Evolutionary conservation across 495 filamentous ascomycete species (phyloP).

Genomic region (Penicillium lividum): DNA sequence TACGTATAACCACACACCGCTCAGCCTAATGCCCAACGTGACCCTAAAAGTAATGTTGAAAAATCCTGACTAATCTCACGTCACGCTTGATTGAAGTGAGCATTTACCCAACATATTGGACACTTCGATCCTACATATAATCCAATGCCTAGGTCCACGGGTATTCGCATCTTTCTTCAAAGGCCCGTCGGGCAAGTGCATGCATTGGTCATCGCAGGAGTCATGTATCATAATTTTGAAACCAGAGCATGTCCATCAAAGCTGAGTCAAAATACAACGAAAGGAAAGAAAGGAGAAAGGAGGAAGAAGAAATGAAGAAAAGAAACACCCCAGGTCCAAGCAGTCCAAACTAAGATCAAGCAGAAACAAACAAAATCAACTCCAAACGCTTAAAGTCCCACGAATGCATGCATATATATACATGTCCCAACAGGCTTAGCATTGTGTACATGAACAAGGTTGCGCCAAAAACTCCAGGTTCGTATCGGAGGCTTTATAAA

Average conservation of each 20-base stretch:
- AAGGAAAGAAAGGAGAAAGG: background rate
- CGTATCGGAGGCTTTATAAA: background rate
- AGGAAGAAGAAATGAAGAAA: background rate
- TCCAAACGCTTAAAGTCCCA: background rate
- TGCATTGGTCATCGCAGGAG: slow-evolving; percentile 3
- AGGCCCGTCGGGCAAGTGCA: background rate
- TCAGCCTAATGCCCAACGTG: background rate
- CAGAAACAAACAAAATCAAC: background rate
- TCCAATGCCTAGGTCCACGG: background rate
- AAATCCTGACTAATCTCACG: background rate
- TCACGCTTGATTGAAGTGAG: background rate
- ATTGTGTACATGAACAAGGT: slow-evolving; percentile 4
- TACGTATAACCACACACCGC: background rate
- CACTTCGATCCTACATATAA: too few relatives aligned
- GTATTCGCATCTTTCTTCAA: background rate
- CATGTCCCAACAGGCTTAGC: background rate
- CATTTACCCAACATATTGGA: background rate
- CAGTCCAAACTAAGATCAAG: background rate
- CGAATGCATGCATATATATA: slow-evolving; percentile 1
- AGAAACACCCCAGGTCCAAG: too few relatives aligned
- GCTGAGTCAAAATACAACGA: background rate
- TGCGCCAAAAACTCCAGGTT: background rate
- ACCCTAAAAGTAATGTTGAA: background rate
- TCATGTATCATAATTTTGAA: slow-evolving; percentile 10
- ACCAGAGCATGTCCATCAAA: slow-evolving; percentile 9